These are phyloP conservation scores for Vickermania ingenoplastis DNA, from an alignment of 208 protist species.

Conservation along the genomic window DNA sequence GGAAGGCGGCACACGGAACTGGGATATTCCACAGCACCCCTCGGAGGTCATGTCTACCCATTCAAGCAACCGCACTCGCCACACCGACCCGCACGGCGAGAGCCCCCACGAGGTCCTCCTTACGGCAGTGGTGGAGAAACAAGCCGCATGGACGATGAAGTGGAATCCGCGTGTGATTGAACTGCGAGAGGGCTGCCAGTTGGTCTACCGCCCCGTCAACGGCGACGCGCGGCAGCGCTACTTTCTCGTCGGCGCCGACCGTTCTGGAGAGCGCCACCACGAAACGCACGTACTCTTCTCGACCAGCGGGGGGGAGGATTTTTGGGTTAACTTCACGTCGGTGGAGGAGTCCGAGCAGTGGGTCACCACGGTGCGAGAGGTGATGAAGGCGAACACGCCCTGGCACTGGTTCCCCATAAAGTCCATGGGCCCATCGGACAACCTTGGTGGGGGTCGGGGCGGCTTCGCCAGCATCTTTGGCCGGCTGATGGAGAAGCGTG, in stretches of 20 bases:
- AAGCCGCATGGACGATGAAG: constrained; percentile 41
- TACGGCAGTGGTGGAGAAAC: constrained; percentile 42
- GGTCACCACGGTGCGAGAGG: constrained; percentile 18
- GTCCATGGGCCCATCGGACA: not conserved
- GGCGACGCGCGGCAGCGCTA: constrained; percentile 18
- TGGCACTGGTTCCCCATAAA: constrained; percentile 48
- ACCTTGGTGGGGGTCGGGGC: not conserved
- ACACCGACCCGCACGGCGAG: not conserved
- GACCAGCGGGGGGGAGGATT: constrained; percentile 41
- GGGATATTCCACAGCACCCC: not conserved
- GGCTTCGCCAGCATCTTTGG: constrained; percentile 3
- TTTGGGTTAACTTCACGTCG: constrained; percentile 54
- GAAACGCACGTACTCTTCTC: constrained; percentile 37
- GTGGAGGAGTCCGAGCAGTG: constrained; percentile 33
- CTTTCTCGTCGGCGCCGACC: constrained; percentile 40
- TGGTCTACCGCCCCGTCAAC: constrained; percentile 33
- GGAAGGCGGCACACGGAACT: not conserved
- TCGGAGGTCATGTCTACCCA: not conserved
- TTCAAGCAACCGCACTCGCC: not conserved
- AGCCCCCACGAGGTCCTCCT: constrained; percentile 11
- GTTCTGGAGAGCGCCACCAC: constrained; percentile 6
- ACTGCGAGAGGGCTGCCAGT: constrained; percentile 31
- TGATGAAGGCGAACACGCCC: constrained; percentile 20
- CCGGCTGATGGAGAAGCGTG: constrained; percentile 11
- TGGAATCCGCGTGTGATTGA: constrained; percentile 57